A percentile compares a stretch with the other conserved stretches of the same genome.
phyloP scores from a whole-genome alignment of 495 filamentous ascomycete species.

The Annulohypoxylon maeteangense region DNA sequence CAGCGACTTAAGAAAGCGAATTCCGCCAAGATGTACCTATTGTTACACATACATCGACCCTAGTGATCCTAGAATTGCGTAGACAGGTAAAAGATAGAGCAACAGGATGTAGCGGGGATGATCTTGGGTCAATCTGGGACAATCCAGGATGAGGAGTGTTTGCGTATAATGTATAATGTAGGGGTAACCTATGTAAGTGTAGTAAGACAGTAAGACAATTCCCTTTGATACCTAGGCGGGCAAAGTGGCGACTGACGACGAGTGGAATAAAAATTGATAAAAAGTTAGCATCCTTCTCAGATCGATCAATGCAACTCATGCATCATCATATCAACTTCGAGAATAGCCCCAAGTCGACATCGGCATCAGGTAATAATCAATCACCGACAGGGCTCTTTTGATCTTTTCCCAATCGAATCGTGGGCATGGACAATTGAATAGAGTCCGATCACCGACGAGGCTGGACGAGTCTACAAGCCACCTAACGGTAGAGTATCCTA shows the following conservation, averaged over 20 bases:
- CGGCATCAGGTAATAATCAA: conserved; percentile 17
- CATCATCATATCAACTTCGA: conserved; percentile 12
- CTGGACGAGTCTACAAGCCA: background rate
- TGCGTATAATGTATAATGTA: conserved; percentile 4
- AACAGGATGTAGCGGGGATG: background rate
- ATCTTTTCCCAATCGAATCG: background rate
- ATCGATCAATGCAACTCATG: background rate
- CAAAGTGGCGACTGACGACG: background rate
- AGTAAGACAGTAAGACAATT: conserved; percentile 11
- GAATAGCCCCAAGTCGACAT: background rate
- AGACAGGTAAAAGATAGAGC: conserved; percentile 12
- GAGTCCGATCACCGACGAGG: conserved; percentile 33
- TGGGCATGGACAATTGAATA: background rate
- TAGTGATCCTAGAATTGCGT: background rate
- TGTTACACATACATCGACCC: conserved; percentile 3
- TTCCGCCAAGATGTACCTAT: background rate
- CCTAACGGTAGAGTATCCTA: too few relatives aligned
- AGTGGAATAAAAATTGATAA: conserved; percentile 1
- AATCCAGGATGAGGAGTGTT: conserved; percentile 2
- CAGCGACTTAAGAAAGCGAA: background rate
- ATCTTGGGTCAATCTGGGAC: background rate
- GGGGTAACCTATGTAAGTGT: background rate
- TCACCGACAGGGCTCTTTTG: conserved; percentile 19
- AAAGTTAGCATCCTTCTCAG: conserved; percentile 13
- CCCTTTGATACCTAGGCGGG: conserved; percentile 3